Base-by-base conservation (phyloP, 1,139 yeast genomes). In the Arxiozyma bovina region DNA sequence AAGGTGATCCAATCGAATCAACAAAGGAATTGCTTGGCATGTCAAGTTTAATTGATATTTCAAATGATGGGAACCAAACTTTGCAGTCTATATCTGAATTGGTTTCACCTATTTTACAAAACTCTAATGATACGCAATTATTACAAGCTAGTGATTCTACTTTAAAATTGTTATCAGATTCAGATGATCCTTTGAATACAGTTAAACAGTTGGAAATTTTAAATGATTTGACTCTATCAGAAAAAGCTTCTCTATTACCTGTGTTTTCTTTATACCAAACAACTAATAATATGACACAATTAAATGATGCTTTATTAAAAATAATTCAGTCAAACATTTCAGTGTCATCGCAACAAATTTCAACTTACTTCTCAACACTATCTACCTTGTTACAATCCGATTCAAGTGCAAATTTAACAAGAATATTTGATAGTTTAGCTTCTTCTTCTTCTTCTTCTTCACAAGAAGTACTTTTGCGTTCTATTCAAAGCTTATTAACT, bases 261-360 rank as follows among this genome's bases (percentile, higher is more conserved):
- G 64, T 65, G 25, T 63, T 63, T 52, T 52, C 55, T 21, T 50
- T 69, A 38, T 61, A 66, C 52, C 52, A 56, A 48, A 54, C 59
- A 46, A 64, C 71, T 6, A 57, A 61, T 18, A 68, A 70, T 53
- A 58, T 59, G 9, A 61, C 68, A 38, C 65, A 60, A 8, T 64
- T 70, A 42, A 56, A 69, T 21, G 56, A 60, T 1, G 64, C 70
- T 3, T 55, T 70, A 45, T 58, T 62, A 30, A 60, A 63, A 2
- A 53, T 67, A 41, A 59, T 68, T 58, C 57, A 63, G 12, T 58
- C 66, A 17, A 60, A 61, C 9, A 50, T 41, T 11, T 27, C 46
- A 17, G 57, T 67, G 21, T 57, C 70, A n/a, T 52, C 62, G 6
- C 54, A 61, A 15, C 54, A 58, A 43, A 63, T 65, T 7, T 53